Evolutionary conservation across 345 rosid species (phyloP), one percentile per base, ranked within the genome.

Genomic region (Ceriops tagal): DNA sequence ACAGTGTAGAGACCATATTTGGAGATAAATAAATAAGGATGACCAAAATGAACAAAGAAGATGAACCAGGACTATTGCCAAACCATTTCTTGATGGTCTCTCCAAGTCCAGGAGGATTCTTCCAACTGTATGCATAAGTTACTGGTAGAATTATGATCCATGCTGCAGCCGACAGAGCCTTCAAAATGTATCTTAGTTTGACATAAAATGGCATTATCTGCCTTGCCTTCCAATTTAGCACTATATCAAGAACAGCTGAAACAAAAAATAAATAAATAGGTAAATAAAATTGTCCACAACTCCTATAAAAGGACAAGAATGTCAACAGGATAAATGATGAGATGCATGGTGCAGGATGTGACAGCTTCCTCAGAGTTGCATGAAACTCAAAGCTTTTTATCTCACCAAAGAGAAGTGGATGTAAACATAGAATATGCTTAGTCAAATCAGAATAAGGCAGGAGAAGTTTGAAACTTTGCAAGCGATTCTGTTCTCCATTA

Each of bases 101-200:
- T 2, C 81, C 76, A 78, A 84, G 67, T 57, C 84, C 86, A 66
- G 86, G 71, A 57, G 88, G 76, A 75, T 78, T 66, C 74, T 71
- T 84, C 84, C 76, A 75, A 75, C 88, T 84, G 68, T 77, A 84
- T 8, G 88, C 86, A 30, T 85, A 85, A 67, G 85, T 69, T 70
- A 85, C 75, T 26, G 89, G 86, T 78, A 85, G 73, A 61, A 83
- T 65, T 59, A 85, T 61, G 62, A 79, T 86, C 89, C 89, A 85
- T 43, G 74, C 82, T 70, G 84, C 83, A 59, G 86, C 86, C 16
- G 62, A 71, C 73, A 66, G 75, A 62, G 68, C 83, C 81, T 83
- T 85, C 77, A 85, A 70, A 66, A 80, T 74, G 56, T 80, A 82
- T 83, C 89, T 78, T 58, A 85, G 82, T 68, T 78, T 79, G 75